Percentiles rank a stretch among this genome's conserved stretches.
Evolutionary conservation across 352 stramenopile species (phyloP).

Genomic region (Phytophthora megakarya): DNA sequence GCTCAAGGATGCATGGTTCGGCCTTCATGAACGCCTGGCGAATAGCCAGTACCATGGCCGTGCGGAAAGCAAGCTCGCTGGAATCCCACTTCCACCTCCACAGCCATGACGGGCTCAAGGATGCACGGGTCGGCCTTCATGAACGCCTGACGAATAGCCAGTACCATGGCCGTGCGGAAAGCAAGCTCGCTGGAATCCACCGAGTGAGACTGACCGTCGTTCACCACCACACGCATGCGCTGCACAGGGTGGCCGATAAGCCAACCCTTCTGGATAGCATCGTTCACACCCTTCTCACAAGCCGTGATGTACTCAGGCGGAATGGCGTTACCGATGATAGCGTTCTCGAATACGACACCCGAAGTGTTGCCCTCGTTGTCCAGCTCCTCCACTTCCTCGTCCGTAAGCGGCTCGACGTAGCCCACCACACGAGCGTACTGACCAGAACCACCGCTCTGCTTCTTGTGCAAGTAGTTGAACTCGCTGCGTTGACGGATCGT

Average conservation of each 20-base stretch:
- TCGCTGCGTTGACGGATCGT: slow-evolving; percentile 93
- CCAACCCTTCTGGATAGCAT: slow-evolving; percentile 95
- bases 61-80: slow-evolving; percentile 98
- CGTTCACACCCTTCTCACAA: slow-evolving; percentile 97
- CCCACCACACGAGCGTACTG: slow-evolving; percentile 97
- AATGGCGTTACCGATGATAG: slow-evolving; percentile 98
- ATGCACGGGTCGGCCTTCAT: slow-evolving; percentile 92
- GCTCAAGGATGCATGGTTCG: slow-evolving; percentile 94
- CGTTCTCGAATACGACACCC: slow-evolving; percentile 96
- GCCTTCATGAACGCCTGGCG: slow-evolving; percentile 94
- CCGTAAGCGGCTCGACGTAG: slow-evolving; percentile 97
- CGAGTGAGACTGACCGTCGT: slow-evolving; percentile 94
- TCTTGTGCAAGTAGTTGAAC: slow-evolving; percentile 99
- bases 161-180: slow-evolving; percentile 96
- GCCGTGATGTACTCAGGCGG: slow-evolving; percentile 98
- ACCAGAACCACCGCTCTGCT: slow-evolving; percentile 97
- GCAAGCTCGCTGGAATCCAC: slow-evolving; percentile 99
- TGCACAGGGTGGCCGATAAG: slow-evolving; percentile 97
- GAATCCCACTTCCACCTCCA: slow-evolving; percentile 98
- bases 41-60: slow-evolving; percentile 95
- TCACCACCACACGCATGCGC: slow-evolving; percentile 84
- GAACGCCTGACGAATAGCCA: slow-evolving; percentile 96
- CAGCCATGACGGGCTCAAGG: slow-evolving; percentile 96
- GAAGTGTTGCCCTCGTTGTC: slow-evolving; percentile 34
- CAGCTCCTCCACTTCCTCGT: slow-evolving; percentile 69